Evolutionary conservation across 2,329 filamentous ascomycete species (phyloP), one percentile per base, ranked within the genome.

Genomic region (Clarireedia hainanense): DNA sequence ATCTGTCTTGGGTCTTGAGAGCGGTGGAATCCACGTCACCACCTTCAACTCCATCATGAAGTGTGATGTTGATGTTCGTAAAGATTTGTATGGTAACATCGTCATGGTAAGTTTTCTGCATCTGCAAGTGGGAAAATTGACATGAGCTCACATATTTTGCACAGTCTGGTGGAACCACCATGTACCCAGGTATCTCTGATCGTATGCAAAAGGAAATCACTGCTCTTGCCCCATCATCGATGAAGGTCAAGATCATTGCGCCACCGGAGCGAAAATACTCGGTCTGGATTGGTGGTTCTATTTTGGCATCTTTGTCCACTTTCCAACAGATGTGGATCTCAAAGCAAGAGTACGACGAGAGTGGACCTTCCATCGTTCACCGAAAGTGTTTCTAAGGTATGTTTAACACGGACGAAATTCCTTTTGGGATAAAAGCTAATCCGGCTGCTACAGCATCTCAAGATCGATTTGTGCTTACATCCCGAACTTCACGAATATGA

Each of bases 301-400:
- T 99, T 80, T 81, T 99, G 73, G 94, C 94, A 70, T 99, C 94
- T 65, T 89, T 99, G 72, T 99, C 94, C 69, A 99, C 94, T 78
- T 99, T 99, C 92, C 94, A 99, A 85, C 94, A 99, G 83, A 99
- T 99, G 94, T 99, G 94, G 94, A 97, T 99, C 86, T 99, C 94
- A 72, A 99, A 99, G 91, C 94, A 99, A 97, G 92, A 97, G 84
- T 97, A 97, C 86, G 94, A 99, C 83, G 94, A 97, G 90, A 94
- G 88, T 77, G 92, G 92, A 80, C 94, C 92, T 71, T 96, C 91
- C 73, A 97, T 97, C 74, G 92, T 97, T 72, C 92, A 97, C 88
- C 89, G 91, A 87, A 97, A 96, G 90, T 96, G 92, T 89, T 96
- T 96, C 88, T 96, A 96, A 96, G 86, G 84, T 86, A 72, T 69